Percentiles rank a stretch among this genome's conserved stretches.
phyloP scores from a whole-genome alignment of 2,329 filamentous ascomycete genomes.

The Cercospora canescens region DNA sequence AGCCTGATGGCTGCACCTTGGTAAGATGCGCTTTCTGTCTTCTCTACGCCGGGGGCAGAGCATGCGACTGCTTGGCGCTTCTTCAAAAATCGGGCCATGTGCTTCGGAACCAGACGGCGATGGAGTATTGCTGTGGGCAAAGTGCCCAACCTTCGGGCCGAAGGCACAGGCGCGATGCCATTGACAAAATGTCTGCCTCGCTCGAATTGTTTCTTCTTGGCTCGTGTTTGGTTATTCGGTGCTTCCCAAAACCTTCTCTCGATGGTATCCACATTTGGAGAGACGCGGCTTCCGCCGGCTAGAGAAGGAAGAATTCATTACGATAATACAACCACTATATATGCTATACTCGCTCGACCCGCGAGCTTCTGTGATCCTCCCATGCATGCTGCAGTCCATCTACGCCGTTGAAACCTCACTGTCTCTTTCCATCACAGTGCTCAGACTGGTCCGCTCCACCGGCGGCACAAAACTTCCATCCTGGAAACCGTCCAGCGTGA shows the following conservation, averaged over 20 bases:
- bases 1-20: too few species aligned
- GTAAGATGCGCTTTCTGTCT: too few species aligned
- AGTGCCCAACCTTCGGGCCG: neutral
- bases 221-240: neutral
- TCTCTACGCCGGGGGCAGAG: too few species aligned
- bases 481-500: slow-evolving; percentile 1
- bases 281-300: neutral
- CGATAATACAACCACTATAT: neutral
- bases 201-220: neutral
- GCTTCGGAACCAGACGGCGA: neutral
- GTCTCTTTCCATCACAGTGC: slow-evolving; percentile 3
- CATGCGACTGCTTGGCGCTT: neutral
- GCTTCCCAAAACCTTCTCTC: neutral
- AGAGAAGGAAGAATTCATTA: neutral
- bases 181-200: neutral
- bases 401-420: neutral
- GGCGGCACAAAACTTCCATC: neutral
- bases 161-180: neutral
- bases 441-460: slow-evolving; percentile 3
- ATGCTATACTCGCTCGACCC: neutral
- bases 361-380: neutral
- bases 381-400: neutral
- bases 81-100: neutral
- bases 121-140: too few species aligned
- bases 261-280: neutral